Base-by-base conservation (phyloP, 768 basidiomycete genomes). In the Rhodosporidiobolus sp. region DNA sequence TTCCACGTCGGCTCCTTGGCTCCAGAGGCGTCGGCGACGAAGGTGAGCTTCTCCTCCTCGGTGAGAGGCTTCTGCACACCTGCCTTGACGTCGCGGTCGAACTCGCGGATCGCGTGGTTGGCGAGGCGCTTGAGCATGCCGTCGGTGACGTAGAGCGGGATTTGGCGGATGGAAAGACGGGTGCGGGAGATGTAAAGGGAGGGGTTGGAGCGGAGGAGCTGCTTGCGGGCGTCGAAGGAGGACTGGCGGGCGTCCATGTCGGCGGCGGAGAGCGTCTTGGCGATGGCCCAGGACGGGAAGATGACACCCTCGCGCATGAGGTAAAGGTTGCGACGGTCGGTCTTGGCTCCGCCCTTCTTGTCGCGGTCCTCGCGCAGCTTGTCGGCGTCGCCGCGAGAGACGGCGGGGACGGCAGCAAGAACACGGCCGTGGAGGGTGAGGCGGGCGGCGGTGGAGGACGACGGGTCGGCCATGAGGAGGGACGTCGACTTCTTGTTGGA, bases 241-340 rank as follows among this genome's bases (percentile, higher is more conserved):
- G 84, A 83, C 22, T 90, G 87, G 24, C 96, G 90, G 62, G 89
- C 89, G 80, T 95, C 92, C 60, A 98, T 81, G 76, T 98, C 95
- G 26, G 87, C 84, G 11, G 87, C 81, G 8, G 88, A 83, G 5
- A 99, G 84, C 0, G 85, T 83, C 46, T 84, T 86, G 0, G 95
- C 90, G 4, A 89, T 90, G 0, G 92, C 88, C 3, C 89, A 87
- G 77, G 90, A 92, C 3, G 94, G 91, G 76, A 96, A 85, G 75
- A 99, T 91, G 56, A 95, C 96, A 84, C 96, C 96, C 86, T 99
- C 96, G 20, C 92, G 87, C 76, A 99, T 85, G 70, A 99, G 87
- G 80, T 99, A 97, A 79, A 96, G 87, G 79, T 97, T 96, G 32
- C 95, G 86, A 80, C 95, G 94, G 81, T 99, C 96, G 1, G 89